phyloP scores from a whole-genome alignment of 106 monocot genomes.

The Apostasia shenzhenica region DNA sequence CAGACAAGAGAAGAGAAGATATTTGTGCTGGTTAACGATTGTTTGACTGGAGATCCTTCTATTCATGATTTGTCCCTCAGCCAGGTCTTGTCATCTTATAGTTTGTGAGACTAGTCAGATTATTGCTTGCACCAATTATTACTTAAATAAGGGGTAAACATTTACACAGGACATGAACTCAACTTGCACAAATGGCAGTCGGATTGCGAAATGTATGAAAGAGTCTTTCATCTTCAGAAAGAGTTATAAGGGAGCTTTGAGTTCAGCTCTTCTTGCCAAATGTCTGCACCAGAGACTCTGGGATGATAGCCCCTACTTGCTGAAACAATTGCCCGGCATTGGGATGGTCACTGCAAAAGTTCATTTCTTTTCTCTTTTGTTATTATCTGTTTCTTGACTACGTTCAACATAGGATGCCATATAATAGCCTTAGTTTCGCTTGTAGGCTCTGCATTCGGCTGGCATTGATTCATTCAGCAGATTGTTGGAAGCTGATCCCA shows the following conservation, averaged over 20 bases:
- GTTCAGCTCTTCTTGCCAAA: conserved; percentile 70
- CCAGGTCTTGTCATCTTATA: conserved; percentile 47
- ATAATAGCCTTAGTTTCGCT: conserved; percentile 13
- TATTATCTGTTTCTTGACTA: conserved; percentile 6
- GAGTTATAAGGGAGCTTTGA: conserved; percentile 73
- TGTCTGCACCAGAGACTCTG: conserved; percentile 82
- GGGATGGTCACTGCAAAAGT: conserved; percentile 99
- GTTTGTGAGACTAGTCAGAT: neutral
- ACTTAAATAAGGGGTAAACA: conserved; percentile 7
- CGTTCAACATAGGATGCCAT: neutral
- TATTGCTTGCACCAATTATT: conserved; percentile 3
- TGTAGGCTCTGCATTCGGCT: conserved; percentile 63
- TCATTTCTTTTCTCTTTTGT: conserved; percentile 11
- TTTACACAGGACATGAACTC: conserved; percentile 63
- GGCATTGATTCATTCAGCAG: conserved; percentile 70
- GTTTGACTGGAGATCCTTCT: conserved; percentile 83
- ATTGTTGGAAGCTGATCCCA: conserved; percentile 79
- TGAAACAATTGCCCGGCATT: conserved; percentile 94
- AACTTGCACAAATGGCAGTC: conserved; percentile 74
- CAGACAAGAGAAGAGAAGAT: conserved; percentile 94
- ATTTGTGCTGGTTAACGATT: conserved; percentile 86
- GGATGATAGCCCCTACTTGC: conserved; percentile 77
- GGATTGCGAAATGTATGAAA: conserved; percentile 95
- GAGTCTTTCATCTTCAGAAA: conserved; percentile 86
- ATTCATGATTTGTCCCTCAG: conserved; percentile 81